These are phyloP conservation scores for Debaryomyces subglobosus DNA, from an alignment of 1,139 yeast species.

Conservation along the genomic window DNA sequence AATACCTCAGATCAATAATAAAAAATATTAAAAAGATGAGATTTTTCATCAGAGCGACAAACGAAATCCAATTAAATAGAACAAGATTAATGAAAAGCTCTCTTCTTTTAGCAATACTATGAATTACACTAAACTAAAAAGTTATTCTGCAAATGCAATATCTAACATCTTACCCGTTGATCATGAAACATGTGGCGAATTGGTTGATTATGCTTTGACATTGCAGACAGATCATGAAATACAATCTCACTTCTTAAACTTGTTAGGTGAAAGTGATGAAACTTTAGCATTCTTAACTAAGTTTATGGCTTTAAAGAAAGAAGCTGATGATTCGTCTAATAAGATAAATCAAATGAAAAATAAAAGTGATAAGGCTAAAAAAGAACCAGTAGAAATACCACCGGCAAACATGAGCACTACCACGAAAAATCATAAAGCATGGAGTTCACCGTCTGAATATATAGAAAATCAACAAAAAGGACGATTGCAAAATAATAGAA, in stretches of 20 bases:
- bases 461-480: slow-evolving; percentile 22
- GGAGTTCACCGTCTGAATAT: slow-evolving; percentile 20
- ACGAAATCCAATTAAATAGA: background rate
- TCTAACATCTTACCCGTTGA: slow-evolving; percentile 50
- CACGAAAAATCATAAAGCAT: slow-evolving; percentile 8
- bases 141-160: slow-evolving; percentile 37
- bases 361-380: slow-evolving; percentile 1
- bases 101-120: background rate
- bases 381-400: background rate
- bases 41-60: background rate
- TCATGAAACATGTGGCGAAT: slow-evolving; percentile 32
- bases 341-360: background rate
- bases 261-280: slow-evolving; percentile 56
- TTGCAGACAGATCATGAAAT: slow-evolving; percentile 47
- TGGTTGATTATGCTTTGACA: slow-evolving; percentile 51
- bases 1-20: background rate
- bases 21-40: background rate
- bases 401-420: slow-evolving; percentile 5
- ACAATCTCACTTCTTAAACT: slow-evolving; percentile 50
- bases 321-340: slow-evolving; percentile 11
- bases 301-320: slow-evolving; percentile 25
- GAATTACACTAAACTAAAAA: slow-evolving; percentile 13
- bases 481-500: slow-evolving; percentile 23
- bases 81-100: background rate
- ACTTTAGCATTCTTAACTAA: slow-evolving; percentile 41